Percentiles rank a stretch among this genome's conserved stretches.
Evolutionary conservation across 2,329 filamentous ascomycete species (phyloP).

Genomic region (Orbilia quercus): DNA sequence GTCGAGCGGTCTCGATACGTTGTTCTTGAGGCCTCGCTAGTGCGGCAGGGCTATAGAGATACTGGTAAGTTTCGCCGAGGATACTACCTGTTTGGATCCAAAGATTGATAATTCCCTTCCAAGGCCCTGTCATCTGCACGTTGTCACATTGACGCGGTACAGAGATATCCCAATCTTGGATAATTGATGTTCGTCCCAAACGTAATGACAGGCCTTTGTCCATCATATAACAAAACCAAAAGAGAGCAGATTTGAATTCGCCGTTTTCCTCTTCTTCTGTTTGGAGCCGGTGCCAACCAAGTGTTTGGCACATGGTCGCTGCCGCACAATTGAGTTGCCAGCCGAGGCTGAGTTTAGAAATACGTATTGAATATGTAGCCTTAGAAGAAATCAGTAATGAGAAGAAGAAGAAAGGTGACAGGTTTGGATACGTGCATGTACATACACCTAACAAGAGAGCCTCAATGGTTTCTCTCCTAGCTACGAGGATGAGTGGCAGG

Average conservation of each 20-base stretch:
- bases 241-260: conserved; percentile 50
- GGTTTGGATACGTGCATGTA: neutral
- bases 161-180: conserved; percentile 60
- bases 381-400: neutral
- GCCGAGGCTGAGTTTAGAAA: conserved; percentile 27
- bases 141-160: conserved; percentile 42
- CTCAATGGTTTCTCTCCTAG: conserved; percentile 60
- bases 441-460: conserved; percentile 59
- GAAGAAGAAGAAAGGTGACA: too few species aligned
- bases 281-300: conserved; percentile 28
- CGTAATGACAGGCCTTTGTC: conserved; percentile 60
- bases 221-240: conserved; percentile 60
- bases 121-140: neutral
- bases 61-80: conserved; percentile 60
- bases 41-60: conserved; percentile 65
- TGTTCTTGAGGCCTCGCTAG: conserved; percentile 60
- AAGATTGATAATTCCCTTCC: conserved; percentile 21
- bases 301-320: conserved; percentile 18
- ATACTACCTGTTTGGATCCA: conserved; percentile 56
- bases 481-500: conserved; percentile 61
- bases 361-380: conserved; percentile 21
- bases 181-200: conserved; percentile 59
- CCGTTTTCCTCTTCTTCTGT: neutral
- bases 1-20: conserved; percentile 62
- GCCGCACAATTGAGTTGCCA: conserved; percentile 27